Percentiles rank a stretch among this genome's conserved stretches.
Evolutionary conservation across 108 stramenopile species (phyloP).

Genomic region (Thalassiosira profunda): DNA sequence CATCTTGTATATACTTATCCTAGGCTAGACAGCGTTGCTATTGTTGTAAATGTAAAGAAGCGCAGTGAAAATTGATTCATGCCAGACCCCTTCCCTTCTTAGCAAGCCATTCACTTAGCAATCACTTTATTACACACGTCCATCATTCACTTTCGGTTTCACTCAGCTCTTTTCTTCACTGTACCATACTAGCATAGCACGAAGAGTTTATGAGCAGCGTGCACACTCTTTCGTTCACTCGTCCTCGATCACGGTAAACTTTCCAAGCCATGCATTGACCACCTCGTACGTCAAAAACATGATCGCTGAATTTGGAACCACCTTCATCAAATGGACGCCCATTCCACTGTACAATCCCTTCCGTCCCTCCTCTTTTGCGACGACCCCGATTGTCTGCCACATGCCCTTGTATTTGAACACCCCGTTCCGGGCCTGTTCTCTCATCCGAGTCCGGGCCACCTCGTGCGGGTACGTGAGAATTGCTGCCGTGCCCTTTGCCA

Average conservation of each 20-base stretch:
- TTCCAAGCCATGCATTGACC: constrained; percentile 68
- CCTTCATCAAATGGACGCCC: constrained; percentile 92
- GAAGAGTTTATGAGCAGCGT: too few species aligned
- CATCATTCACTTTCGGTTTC: too few species aligned
- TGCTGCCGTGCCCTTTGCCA: constrained; percentile 84
- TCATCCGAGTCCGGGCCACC: constrained; percentile 91
- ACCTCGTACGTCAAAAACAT: constrained; percentile 93
- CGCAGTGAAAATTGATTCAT: too few species aligned
- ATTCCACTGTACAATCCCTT: constrained; percentile 89
- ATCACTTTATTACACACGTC: too few species aligned
- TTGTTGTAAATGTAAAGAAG: too few species aligned
- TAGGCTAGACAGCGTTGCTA: not conserved
- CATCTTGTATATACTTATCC: constrained; percentile 9
- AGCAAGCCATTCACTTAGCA: too few species aligned
- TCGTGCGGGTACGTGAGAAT: constrained; percentile 95
- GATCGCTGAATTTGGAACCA: constrained; percentile 95
- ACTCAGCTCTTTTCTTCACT: too few species aligned
- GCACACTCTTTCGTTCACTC: too few species aligned
- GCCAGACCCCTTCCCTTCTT: too few species aligned
- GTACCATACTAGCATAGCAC: too few species aligned
- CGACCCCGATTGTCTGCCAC: constrained; percentile 89
- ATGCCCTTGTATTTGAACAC: constrained; percentile 95
- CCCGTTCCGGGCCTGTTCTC: constrained; percentile 91
- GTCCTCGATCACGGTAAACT: constrained; percentile 61
- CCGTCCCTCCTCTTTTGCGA: constrained; percentile 91